A percentile compares a stretch with the other conserved stretches of the same genome.
Conservation (phyloP, 129 eudicot genomes). For the Tanacetum coccineum region DNA sequence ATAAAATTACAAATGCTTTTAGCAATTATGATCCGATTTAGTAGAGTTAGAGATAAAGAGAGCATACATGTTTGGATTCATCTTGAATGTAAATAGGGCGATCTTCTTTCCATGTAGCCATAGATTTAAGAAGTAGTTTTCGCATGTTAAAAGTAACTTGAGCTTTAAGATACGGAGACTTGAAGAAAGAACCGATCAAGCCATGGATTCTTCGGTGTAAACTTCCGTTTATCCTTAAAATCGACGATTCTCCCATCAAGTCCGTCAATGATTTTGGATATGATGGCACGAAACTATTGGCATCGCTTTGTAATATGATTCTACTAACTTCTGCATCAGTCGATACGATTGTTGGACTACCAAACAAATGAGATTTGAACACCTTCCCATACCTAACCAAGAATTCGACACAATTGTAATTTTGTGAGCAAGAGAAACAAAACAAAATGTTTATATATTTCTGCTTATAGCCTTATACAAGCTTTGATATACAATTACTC, state of each 20-base stretch:
- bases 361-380: constrained; percentile 94
- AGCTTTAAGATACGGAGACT: constrained; percentile 70
- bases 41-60: background rate
- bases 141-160: constrained; percentile 75
- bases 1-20: too few species aligned
- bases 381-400: constrained; percentile 79
- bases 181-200: constrained; percentile 74
- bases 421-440: too few species aligned
- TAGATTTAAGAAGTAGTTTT: constrained; percentile 47
- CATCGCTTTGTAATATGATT: constrained; percentile 69
- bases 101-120: constrained; percentile 67
- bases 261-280: constrained; percentile 88
- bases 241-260: constrained; percentile 88
- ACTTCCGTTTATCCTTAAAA: constrained; percentile 68
- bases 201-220: constrained; percentile 88
- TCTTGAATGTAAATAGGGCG: constrained; percentile 70
- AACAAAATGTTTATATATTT: too few species aligned
- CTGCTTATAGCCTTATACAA: too few species aligned
- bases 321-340: constrained; percentile 87
- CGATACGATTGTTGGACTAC: constrained; percentile 81
- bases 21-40: background rate
- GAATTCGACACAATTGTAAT: too few species aligned
- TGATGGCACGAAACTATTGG: constrained; percentile 70
- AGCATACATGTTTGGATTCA: constrained; percentile 65
- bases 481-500: too few species aligned